Evolutionary conservation across 2,329 filamentous ascomycete species (phyloP).

Genomic region (Juglanconis juglandina): DNA sequence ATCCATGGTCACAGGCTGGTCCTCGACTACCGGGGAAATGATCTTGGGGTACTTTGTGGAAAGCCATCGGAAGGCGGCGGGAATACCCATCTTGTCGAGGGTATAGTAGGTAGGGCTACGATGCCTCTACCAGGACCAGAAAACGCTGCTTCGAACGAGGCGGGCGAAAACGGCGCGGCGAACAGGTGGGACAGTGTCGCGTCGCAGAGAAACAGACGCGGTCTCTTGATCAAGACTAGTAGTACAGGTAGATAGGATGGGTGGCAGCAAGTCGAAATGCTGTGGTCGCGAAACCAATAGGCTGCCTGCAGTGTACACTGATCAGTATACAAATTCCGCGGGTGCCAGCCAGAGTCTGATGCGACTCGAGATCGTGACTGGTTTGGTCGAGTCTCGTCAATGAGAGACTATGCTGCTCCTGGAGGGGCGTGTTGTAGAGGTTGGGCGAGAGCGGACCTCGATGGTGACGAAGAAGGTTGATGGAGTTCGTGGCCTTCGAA

Average conservation of each 20-base stretch:
- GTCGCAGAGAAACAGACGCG: not conserved
- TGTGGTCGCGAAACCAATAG: not conserved
- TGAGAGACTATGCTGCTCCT: not conserved
- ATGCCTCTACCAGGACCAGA: not conserved
- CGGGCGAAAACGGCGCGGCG: not conserved
- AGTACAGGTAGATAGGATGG: not conserved
- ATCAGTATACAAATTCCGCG: constrained; percentile 4
- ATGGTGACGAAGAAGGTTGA: constrained; percentile 1
- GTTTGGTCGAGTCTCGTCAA: not conserved
- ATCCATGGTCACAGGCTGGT: constrained; percentile 71
- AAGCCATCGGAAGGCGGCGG: constrained; percentile 92
- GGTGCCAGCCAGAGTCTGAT: not conserved
- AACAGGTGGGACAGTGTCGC: not conserved
- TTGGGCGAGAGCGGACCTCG: not conserved
- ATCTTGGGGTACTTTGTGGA: constrained; percentile 98
- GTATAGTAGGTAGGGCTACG: not conserved
- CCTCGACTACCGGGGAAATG: constrained; percentile 85
- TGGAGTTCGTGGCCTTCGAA: not conserved
- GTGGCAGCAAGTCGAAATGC: not conserved
- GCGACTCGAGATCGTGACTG: not conserved
- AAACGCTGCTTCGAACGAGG: not conserved
- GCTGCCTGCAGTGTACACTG: constrained; percentile 10
- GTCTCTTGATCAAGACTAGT: not conserved
- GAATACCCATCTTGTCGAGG: constrained; percentile 73
- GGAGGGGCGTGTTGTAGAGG: not conserved